These are phyloP conservation scores for Hura crepitans DNA, from an alignment of 441 rosid genomes.

Conservation along the genomic window DNA sequence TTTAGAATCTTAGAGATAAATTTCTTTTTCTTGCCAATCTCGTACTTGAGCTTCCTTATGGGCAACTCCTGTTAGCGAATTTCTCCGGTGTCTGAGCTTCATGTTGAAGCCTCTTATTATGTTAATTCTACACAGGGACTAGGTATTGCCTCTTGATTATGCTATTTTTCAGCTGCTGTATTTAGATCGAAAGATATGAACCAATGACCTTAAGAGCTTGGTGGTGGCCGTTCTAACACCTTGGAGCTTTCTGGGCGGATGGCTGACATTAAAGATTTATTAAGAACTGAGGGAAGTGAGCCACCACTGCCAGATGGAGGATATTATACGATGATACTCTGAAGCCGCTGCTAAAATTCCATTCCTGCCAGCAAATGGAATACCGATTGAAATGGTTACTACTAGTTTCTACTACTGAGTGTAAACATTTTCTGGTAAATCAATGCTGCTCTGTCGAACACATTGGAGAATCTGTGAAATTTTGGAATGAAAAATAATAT, in stretches of 20 bases:
- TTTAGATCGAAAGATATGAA: background rate
- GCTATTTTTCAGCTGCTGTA: background rate
- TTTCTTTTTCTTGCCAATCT: too few relatives aligned
- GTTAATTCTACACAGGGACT: too few relatives aligned
- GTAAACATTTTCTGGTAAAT: slow-evolving; percentile 9
- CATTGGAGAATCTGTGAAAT: background rate
- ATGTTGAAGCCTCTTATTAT: background rate
- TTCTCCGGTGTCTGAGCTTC: background rate
- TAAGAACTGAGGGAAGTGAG: background rate
- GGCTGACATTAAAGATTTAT: background rate
- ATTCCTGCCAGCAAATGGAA: too few relatives aligned
- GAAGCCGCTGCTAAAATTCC: too few relatives aligned
- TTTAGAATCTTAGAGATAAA: too few relatives aligned
- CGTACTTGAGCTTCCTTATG: background rate
- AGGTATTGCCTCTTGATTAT: background rate
- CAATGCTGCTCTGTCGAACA: slow-evolving; percentile 3
- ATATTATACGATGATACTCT: background rate
- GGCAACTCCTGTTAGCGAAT: too few relatives aligned
- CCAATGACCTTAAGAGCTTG: background rate
- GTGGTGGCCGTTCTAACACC: background rate
- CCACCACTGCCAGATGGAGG: background rate
- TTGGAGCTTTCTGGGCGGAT: background rate
- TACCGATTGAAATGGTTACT: too few relatives aligned
- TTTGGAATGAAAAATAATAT: background rate
- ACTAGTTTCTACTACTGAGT: too few relatives aligned